These are phyloP conservation scores for Populus trichocarpa DNA, from an alignment of 441 rosid species.

Conservation along the genomic window DNA sequence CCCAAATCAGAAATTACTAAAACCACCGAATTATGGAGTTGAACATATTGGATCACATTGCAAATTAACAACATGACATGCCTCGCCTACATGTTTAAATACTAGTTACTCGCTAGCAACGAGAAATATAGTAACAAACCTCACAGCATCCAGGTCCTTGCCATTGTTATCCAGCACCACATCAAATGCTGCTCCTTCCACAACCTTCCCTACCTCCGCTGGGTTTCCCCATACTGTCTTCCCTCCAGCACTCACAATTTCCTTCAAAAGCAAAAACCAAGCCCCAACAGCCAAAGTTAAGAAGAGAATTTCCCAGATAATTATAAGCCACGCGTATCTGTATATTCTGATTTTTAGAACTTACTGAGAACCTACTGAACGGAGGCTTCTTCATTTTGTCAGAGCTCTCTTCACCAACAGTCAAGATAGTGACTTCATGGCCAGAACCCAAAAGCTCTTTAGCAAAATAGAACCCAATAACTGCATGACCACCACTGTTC, in stretches of 20 bases:
- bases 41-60: neutral
- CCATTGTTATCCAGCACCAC: conserved; percentile 93
- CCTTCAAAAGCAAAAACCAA: conserved; percentile 32
- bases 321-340: too few relatives aligned
- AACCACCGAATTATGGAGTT: neutral
- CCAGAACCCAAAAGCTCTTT: conserved; percentile 79
- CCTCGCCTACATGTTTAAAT: neutral
- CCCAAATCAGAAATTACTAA: neutral
- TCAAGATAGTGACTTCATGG: conserved; percentile 68
- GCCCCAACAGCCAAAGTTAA: neutral
- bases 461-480: conserved; percentile 87
- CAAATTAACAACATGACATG: neutral
- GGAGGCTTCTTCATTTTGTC: conserved; percentile 96
- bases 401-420: conserved; percentile 78
- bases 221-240: conserved; percentile 90
- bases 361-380: conserved; percentile 74
- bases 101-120: neutral
- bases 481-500: conserved; percentile 85
- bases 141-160: conserved; percentile 77
- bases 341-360: neutral
- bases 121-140: conserved; percentile 32
- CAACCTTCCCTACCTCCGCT: conserved; percentile 54
- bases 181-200: conserved; percentile 66
- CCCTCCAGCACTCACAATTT: conserved; percentile 82
- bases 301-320: neutral